These are phyloP conservation scores for Amaranthus cruentus DNA, from an alignment of 148 eudicot species.

Conservation along the genomic window DNA sequence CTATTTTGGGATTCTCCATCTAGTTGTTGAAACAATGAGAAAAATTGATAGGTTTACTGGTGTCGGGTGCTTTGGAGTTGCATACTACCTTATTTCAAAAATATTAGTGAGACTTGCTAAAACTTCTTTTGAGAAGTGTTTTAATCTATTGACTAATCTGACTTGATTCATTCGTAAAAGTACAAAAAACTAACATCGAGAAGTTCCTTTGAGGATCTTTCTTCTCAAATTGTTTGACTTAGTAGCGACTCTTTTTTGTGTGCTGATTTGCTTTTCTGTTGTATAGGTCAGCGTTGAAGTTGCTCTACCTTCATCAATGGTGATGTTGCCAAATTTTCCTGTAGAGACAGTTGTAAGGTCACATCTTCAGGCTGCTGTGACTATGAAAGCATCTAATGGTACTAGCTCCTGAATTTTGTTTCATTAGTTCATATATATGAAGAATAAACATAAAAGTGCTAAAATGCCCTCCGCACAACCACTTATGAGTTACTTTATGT, in stretches of 20 bases:
- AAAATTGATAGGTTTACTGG: too few relatives aligned
- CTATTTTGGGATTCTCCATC: not conserved
- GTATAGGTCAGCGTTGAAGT: slow-evolving; percentile 65
- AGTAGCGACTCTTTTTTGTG: not conserved
- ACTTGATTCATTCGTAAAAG: not conserved
- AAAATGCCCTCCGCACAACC: not conserved
- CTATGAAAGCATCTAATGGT: slow-evolving; percentile 74
- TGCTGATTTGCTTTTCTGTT: slow-evolving; percentile 8
- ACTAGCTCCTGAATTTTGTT: slow-evolving; percentile 13
- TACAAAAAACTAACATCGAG: too few relatives aligned
- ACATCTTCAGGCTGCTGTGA: slow-evolving; percentile 66
- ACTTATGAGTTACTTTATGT: slow-evolving; percentile 2
- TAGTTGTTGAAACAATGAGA: too few relatives aligned
- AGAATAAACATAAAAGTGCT: too few relatives aligned
- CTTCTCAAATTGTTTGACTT: too few relatives aligned
- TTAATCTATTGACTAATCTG: not conserved
- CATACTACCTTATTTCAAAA: not conserved
- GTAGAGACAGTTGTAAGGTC: slow-evolving; percentile 81
- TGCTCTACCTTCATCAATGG: slow-evolving; percentile 65
- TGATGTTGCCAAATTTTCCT: slow-evolving; percentile 69
- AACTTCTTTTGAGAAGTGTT: not conserved
- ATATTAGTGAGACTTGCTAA: not conserved
- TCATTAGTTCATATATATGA: not conserved
- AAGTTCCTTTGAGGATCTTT: too few relatives aligned
- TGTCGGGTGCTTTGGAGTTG: not conserved